A percentile compares a stretch with the other conserved stretches of the same genome.
phyloP scores from a whole-genome alignment of 192 early-diverging fungal genomes.

The Dissophora globulifera region DNA sequence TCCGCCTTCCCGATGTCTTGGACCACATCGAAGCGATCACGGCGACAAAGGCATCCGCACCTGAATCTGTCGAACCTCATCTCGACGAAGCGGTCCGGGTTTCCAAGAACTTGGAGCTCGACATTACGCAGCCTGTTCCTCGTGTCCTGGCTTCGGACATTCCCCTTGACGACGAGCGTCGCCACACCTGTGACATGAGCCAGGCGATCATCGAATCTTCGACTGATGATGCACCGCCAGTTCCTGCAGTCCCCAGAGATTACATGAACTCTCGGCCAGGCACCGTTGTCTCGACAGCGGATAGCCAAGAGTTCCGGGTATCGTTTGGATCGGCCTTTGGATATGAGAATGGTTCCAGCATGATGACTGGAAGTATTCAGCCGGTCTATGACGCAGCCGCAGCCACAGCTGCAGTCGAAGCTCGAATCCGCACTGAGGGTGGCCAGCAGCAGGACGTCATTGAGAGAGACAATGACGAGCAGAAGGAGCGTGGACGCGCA shows the following conservation, averaged over 20 bases:
- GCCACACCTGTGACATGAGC: constrained; percentile 51
- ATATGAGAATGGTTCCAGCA: background rate
- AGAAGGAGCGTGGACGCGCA: background rate
- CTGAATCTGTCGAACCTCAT: constrained; percentile 1
- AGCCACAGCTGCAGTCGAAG: background rate
- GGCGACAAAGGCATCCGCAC: constrained; percentile 7
- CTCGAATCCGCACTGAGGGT: background rate
- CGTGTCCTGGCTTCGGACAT: constrained; percentile 21
- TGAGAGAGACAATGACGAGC: background rate
- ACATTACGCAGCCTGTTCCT: constrained; percentile 5
- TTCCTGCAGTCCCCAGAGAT: constrained; percentile 28
- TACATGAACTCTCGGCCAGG: background rate
- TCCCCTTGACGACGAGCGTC: constrained; percentile 39
- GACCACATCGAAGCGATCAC: background rate
- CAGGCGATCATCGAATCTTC: constrained; percentile 19
- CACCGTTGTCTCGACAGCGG: background rate
- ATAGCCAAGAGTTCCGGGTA: constrained; percentile 10
- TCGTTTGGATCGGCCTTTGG: constrained; percentile 35
- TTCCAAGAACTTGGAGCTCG: constrained; percentile 9
- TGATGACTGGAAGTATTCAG: constrained; percentile 12
- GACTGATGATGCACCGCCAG: constrained; percentile 23
- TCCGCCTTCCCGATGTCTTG: constrained; percentile 9
- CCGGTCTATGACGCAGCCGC: constrained; percentile 1
- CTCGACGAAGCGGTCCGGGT: background rate
- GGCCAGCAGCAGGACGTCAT: too few species aligned